A percentile compares a stretch with the other conserved stretches of the same genome.
Conservation (phyloP, 805 yeast species). For the Ogataea ganodermae region DNA sequence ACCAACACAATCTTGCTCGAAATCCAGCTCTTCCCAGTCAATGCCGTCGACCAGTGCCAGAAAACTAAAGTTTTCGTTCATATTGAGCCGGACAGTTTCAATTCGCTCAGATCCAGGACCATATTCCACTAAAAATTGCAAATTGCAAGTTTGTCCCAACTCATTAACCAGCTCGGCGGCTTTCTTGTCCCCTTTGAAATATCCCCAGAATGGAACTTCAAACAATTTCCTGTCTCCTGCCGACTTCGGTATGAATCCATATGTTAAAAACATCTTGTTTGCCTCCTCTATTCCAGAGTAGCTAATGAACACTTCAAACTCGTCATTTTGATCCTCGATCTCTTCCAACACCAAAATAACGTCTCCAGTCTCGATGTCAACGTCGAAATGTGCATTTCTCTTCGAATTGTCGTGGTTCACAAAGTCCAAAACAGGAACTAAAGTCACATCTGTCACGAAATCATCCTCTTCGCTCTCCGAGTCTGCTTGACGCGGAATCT, state of each 20-base stretch:
- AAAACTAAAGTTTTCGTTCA: conserved; percentile 37
- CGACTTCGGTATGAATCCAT: conserved; percentile 49
- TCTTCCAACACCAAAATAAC: conserved; percentile 40
- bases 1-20: conserved; percentile 26
- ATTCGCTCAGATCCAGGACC: conserved; percentile 15
- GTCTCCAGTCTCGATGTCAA: conserved; percentile 48
- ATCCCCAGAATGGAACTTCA: conserved; percentile 41
- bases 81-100: conserved; percentile 28
- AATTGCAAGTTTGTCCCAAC: conserved; percentile 40
- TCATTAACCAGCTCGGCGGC: conserved; percentile 31
- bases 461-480: conserved; percentile 28
- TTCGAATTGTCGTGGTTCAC: conserved; percentile 55
- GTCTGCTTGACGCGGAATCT: conserved; percentile 53
- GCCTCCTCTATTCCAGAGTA: conserved; percentile 48
- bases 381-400: conserved; percentile 60
- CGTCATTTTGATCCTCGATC: background rate
- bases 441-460: conserved; percentile 50
- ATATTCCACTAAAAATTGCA: conserved; percentile 39
- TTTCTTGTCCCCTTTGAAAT: conserved; percentile 15
- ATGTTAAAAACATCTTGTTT: conserved; percentile 40
- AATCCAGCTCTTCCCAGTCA: conserved; percentile 27
- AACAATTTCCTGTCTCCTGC: conserved; percentile 23
- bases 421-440: conserved; percentile 70
- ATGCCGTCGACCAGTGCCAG: conserved; percentile 33
- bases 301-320: conserved; percentile 44